A percentile compares a stretch with the other conserved stretches of the same genome.
These are phyloP conservation scores for Rosa hybrid DNA, from an alignment of 331 rosid genomes.

Conservation along the genomic window DNA sequence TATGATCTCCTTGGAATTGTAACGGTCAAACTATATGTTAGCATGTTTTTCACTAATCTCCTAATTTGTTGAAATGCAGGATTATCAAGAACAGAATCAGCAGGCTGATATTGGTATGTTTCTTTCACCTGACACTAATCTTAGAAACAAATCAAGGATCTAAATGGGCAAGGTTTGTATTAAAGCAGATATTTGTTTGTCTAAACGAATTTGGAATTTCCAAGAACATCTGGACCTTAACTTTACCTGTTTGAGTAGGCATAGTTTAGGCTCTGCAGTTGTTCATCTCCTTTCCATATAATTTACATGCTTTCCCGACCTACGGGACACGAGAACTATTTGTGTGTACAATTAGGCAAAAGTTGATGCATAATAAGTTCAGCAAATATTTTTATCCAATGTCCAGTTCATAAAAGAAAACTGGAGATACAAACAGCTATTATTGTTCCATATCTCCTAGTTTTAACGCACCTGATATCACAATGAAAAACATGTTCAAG, in stretches of 20 bases:
- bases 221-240: background rate
- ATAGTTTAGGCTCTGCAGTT: background rate
- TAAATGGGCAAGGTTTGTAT: background rate
- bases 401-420: background rate
- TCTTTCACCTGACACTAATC: background rate
- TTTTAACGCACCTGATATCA: background rate
- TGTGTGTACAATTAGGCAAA: background rate
- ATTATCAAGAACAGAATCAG: slow-evolving; percentile 42
- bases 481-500: background rate
- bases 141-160: background rate
- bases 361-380: background rate
- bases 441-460: background rate
- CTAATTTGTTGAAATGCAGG: slow-evolving; percentile 36
- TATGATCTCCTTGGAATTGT: background rate
- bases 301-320: background rate
- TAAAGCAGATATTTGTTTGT: background rate
- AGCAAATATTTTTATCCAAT: background rate
- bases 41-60: background rate
- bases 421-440: background rate
- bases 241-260: background rate
- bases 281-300: background rate
- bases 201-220: background rate
- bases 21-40: background rate
- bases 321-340: background rate
- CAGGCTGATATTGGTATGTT: slow-evolving; percentile 53